Base-by-base conservation (phyloP, 768 basidiomycete genomes). In the Pisolithus albus region DNA sequence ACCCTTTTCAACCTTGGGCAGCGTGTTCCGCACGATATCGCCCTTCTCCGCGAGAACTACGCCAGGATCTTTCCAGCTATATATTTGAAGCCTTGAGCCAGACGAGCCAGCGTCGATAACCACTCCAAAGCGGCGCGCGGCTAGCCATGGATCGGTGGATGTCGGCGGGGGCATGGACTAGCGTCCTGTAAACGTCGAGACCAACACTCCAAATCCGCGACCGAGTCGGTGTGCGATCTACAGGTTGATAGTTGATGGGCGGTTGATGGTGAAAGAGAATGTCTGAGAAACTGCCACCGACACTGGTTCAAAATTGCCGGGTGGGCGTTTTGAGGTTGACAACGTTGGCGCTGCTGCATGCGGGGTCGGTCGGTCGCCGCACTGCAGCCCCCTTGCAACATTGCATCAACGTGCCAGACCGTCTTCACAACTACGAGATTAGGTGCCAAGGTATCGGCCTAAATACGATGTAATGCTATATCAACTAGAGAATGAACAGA, bases 41-140 rank as follows among this genome's bases (percentile, higher is more conserved):
- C 73, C 73, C 46, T 77, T 73, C 52, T 80, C 75, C 51, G 79
- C 74, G 16, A 77, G 73, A 41, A 83, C 73, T 7, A 75, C 66
- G 51, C 80, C 76, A 19, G 94, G 86, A 66, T 97, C 86, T 56
- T 80, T 80, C 96, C 95, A 99, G 66, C 90, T 92, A 72, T 99
- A 98, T 59, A 98, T 92, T 67, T 97, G 94, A 34, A 97, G 74
- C 49, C 96, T 76, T 5, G 95, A 97, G 26, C 96, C 96, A 21
- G 93, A 97, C 66, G 93, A 96, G 54, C 96, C 96, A 64, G 96
- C 96, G 75, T 99, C 96, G 68, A 99, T 91, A 56, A 98, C 93
- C 53, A 98, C 80, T 53, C 91, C 92, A 69, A 92, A 95, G 60
- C 85, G 83, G 58, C 92, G 83, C 50, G 82, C 82, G 53, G 78